Evolutionary conservation across 768 basidiomycete genomes (phyloP).

Genomic region (Mycena venus): DNA sequence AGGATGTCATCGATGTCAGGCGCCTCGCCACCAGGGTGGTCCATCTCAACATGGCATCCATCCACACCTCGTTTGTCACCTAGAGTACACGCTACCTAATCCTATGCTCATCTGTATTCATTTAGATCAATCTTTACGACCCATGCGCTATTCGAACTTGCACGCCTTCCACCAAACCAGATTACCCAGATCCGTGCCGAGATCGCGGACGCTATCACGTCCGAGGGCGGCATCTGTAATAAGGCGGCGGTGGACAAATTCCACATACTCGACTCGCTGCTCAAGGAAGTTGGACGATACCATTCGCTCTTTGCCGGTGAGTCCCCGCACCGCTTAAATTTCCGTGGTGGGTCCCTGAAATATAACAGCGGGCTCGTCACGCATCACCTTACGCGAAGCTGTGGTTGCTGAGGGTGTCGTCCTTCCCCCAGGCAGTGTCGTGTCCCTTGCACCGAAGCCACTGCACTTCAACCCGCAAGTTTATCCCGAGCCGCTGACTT

Average conservation of each 20-base stretch:
- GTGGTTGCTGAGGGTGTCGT: conserved; percentile 25
- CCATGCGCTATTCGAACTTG: conserved; percentile 31
- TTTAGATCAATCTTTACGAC: conserved; percentile 25
- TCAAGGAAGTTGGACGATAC: conserved; percentile 30
- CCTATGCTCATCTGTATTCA: not conserved
- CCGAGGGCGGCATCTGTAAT: conserved; percentile 27
- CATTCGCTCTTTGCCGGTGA: conserved; percentile 28
- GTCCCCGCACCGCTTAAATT: too few species aligned
- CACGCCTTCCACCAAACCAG: conserved; percentile 21
- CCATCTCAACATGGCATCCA: conserved; percentile 33
- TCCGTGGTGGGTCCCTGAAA: too few species aligned
- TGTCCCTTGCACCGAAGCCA: conserved; percentile 19
- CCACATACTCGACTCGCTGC: conserved; percentile 27
- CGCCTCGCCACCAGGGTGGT: conserved; percentile 24
- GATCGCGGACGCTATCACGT: conserved; percentile 14
- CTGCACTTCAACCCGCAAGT: conserved; percentile 11
- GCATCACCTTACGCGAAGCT: conserved; percentile 18
- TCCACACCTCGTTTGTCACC: conserved; percentile 30
- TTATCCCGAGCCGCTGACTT: conserved; percentile 5
- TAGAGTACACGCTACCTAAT: not conserved
- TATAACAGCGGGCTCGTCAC: conserved; percentile 24
- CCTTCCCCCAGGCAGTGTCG: conserved; percentile 24
- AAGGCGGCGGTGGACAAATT: conserved; percentile 32
- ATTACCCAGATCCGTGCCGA: conserved; percentile 22
- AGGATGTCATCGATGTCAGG: conserved; percentile 10